phyloP scores from a whole-genome alignment of 192 early-diverging fungal species.

The Pecoramyces ruminantium region DNA sequence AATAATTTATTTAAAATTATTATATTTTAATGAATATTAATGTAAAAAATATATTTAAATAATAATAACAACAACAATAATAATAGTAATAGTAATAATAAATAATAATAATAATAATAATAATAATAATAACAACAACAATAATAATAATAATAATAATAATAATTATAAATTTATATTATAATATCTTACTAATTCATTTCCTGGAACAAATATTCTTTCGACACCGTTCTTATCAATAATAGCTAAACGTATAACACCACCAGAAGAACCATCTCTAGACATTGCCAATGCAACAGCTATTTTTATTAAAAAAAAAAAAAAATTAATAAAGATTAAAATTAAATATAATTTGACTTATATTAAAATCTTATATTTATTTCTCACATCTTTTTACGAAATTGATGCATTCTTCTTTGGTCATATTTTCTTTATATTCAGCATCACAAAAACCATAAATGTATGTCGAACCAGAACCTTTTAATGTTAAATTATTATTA shows the following conservation, averaged over 20 bases:
- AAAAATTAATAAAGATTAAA: no score
- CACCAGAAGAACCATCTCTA: constrained; percentile 92
- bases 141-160: no score
- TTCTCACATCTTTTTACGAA: constrained; percentile 91
- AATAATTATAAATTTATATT: neutral
- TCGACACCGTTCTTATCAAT: constrained; percentile 84
- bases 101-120: no score
- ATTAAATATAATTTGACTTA: no score
- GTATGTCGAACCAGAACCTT: constrained; percentile 80
- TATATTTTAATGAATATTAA: no score
- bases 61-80: no score
- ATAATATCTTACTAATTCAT: constrained; percentile 38
- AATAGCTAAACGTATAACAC: constrained; percentile 81
- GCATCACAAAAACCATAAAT: constrained; percentile 98
- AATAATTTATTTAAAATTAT: neutral
- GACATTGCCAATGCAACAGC: constrained; percentile 84
- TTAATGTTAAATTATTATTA: neutral
- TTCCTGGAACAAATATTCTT: constrained; percentile 67
- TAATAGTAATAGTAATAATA: no score
- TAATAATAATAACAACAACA: no score
- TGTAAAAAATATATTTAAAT: no score
- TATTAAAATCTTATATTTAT: no score
- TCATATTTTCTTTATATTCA: constrained; percentile 62
- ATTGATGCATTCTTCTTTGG: constrained; percentile 62
- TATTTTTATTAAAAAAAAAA: constrained; percentile 7